Percentiles rank a stretch among this genome's conserved stretches.
phyloP scores from a whole-genome alignment of 495 filamentous ascomycete genomes.

The Apiosordaria backusii region DNA sequence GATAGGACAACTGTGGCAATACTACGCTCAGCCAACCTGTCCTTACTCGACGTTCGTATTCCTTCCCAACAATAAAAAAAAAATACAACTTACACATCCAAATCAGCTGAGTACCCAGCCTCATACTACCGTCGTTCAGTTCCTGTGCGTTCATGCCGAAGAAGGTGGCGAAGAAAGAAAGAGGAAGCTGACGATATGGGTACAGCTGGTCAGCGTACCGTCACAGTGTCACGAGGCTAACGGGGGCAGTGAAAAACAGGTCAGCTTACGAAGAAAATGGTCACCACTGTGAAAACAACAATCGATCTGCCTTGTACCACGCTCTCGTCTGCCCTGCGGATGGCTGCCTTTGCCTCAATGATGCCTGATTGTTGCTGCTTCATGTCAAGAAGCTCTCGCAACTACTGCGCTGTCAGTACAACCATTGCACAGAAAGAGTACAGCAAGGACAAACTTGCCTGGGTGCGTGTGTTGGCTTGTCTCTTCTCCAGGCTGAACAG shows the following conservation, averaged over 20 bases:
- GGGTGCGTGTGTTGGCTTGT: conserved; percentile 18
- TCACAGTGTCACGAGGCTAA: not conserved
- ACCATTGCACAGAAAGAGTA: not conserved
- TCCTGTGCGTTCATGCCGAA: conserved; percentile 44
- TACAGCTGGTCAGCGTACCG: not conserved
- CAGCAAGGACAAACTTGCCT: conserved; percentile 13
- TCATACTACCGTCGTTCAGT: conserved; percentile 27
- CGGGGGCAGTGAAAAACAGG: not conserved
- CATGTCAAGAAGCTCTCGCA: conserved; percentile 53
- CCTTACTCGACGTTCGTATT: not conserved
- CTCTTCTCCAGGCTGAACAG: conserved; percentile 21
- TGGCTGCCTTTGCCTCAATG: conserved; percentile 56
- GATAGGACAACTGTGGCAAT: conserved; percentile 20
- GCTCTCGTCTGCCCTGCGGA: conserved; percentile 56
- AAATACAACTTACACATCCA: conserved; percentile 34
- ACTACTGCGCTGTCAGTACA: conserved; percentile 13
- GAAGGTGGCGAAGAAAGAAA: conserved; percentile 41
- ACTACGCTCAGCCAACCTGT: not conserved
- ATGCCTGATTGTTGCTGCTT: conserved; percentile 66
- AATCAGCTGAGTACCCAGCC: conserved; percentile 27
- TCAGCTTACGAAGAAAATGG: conserved; percentile 50
- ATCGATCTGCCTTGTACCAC: conserved; percentile 57
- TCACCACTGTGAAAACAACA: conserved; percentile 65
- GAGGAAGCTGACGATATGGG: conserved; percentile 27
- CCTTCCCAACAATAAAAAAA: no score